Percentiles rank a stretch among this genome's conserved stretches.
Evolutionary conservation across 2,329 filamentous ascomycete genomes (phyloP).

Genomic region (Aureobasidium subglaciale): DNA sequence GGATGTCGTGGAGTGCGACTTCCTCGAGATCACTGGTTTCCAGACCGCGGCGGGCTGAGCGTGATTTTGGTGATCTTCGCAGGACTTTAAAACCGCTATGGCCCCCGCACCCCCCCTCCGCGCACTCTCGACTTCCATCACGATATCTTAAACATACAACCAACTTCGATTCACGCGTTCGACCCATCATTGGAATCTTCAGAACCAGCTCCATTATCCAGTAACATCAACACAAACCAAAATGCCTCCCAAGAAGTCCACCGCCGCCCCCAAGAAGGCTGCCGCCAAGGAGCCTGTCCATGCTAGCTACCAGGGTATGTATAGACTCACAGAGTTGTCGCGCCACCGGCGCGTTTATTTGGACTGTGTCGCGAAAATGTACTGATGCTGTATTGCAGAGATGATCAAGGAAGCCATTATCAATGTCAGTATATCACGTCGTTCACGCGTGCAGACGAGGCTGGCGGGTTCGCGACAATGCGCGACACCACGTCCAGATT

Average conservation of each 20-base stretch:
- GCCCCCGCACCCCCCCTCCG: not conserved
- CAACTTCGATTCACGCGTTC: slow-evolving; percentile 14
- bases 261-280: slow-evolving; percentile 49
- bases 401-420: slow-evolving; percentile 69
- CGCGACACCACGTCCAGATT: not conserved
- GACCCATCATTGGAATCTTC: slow-evolving; percentile 30
- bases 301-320: slow-evolving; percentile 60
- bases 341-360: slow-evolving; percentile 30
- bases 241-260: slow-evolving; percentile 62
- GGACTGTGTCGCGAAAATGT: slow-evolving; percentile 42
- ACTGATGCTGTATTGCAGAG: slow-evolving; percentile 50
- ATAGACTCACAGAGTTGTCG: slow-evolving; percentile 30
- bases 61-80: not conserved
- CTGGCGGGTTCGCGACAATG: not conserved
- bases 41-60: not conserved
- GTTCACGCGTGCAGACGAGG: slow-evolving; percentile 8
- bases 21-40: not conserved
- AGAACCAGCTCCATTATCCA: slow-evolving; percentile 23
- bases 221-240: slow-evolving; percentile 26
- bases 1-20: not conserved
- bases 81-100: not conserved
- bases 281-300: slow-evolving; percentile 48
- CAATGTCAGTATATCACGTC: slow-evolving; percentile 53
- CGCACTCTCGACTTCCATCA: slow-evolving; percentile 17
- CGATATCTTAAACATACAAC: slow-evolving; percentile 12